phyloP scores from a whole-genome alignment of 1,284 basidiomycete genomes.

The Apiotrichum gamsii region DNA sequence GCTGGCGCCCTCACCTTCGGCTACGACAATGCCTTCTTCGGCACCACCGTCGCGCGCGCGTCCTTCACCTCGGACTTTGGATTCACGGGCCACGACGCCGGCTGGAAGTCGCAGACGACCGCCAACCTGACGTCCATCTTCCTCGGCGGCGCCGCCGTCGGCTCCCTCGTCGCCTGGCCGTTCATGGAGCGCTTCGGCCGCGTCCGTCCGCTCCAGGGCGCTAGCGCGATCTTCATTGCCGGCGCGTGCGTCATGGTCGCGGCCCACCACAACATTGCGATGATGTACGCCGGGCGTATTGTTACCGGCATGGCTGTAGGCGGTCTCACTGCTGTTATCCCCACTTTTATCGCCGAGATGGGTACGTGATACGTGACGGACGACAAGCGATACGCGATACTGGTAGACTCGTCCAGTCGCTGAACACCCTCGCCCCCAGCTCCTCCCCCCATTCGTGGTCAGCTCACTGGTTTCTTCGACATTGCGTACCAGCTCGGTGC shows the following conservation, averaged over 20 bases:
- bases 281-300: conserved; percentile 41
- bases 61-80: conserved; percentile 52
- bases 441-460: conserved; percentile 18
- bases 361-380: too few relatives aligned
- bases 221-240: conserved; percentile 39
- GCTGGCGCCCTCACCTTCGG: conserved; percentile 34
- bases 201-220: conserved; percentile 24
- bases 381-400: too few relatives aligned
- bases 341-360: conserved; percentile 46
- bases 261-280: conserved; percentile 23
- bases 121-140: conserved; percentile 48
- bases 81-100: conserved; percentile 35
- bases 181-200: conserved; percentile 37
- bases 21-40: conserved; percentile 52
- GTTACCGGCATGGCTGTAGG: conserved; percentile 46
- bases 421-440: too few relatives aligned
- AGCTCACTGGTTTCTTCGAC: conserved; percentile 52
- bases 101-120: conserved; percentile 32
- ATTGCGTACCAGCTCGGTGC: conserved; percentile 41
- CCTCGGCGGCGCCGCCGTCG: conserved; percentile 46
- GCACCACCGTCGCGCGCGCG: conserved; percentile 48
- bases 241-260: conserved; percentile 42
- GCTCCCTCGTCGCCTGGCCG: conserved; percentile 29
- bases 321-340: conserved; percentile 33
- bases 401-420: too few relatives aligned